Base-by-base conservation (phyloP, 208 protist species). In the Acanthamoeba healyi region DNA sequence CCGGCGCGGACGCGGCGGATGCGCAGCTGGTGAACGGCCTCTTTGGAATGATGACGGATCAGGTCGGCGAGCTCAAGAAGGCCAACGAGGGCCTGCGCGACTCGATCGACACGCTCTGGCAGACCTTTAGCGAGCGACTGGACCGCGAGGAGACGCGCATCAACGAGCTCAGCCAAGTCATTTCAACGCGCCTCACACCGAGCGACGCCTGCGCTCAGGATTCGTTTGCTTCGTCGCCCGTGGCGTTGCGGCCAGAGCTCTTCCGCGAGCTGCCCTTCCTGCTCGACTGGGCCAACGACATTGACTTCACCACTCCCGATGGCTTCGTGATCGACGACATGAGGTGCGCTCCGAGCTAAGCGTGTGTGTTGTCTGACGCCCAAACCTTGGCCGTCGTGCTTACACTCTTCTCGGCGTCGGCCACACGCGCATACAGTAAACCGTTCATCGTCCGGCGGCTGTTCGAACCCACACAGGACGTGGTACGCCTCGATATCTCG, bases 31-130 rank as follows among this genome's bases (percentile, higher is more conserved):
- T 44, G 36, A 77, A 77, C 34, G 44, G 67, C 38, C 67, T 77
- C 34, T 77, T 77, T 26, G 67, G 67, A 32, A 38, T 77, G 67
- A 24, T 77, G 36, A 44, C 67, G 34, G 67, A 77, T 32, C 67
- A 77, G 34, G 38, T 77, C 34, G 38, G 67, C 38, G 67, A 77
- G 17, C 67, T 77, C 67, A 77, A 77, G 67, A 77, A 77, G 67
- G 67, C 67, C 67, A 77, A 77, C 38, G 34, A 77, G 36, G 67
- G 44, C 12, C 34, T 77, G 67, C 67, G 67, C 34, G 34, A 77
- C 2, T 77, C 67, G 67, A 38, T 77, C 67, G 67, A 77, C 67
- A 36, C 67, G 5, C 34, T 77, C 67, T 77, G 67, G 67, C 36
- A 9, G 17, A 44, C 34, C 67, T 44, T 77, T 2, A 77, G n/a